Evolutionary conservation across 202 grass and related monocot species (phyloP), one percentile per base, ranked within the genome.

Genomic region (Digitaria exilis): DNA sequence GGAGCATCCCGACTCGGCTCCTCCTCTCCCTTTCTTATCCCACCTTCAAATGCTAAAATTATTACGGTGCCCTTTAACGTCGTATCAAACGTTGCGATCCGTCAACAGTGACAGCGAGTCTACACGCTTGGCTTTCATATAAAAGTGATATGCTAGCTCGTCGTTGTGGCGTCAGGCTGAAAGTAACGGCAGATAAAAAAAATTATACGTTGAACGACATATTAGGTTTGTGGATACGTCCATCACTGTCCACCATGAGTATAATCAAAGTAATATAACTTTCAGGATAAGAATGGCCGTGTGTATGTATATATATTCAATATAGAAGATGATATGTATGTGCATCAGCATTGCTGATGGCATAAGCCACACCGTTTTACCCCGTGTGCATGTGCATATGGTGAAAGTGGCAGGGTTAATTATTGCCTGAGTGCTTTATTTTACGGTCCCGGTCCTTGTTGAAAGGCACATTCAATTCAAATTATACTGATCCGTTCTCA

Each of bases 1-100:
- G n/a, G 50, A 41, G 26, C 9, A 58, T 65, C 61, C 28, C 19
- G 25, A 45, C 34, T 57, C 13, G 5, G 60, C 75, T 10, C 2
- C 80, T 39, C 37, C n/a, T n/a, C n/a, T 37, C 4, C 21, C 32
- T 69, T 60, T 50, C 30, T 43, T 49, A 82, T 90, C 77, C 73
- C 73, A 68, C 56, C 50, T 83, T 86, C 79, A 90, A 90, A 86
- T 79, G 31, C 88, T 78, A 86, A n/a, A 86, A 86, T 74, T 62
- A 86, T 85, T 29, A 54, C 73, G 9, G 9, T 6, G 11, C 15
- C 2, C 79, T 90, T 83, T 86, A 67, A 75, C 41, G 74, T 78
- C 65, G 32, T 73, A 66, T 86, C 88, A 66, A 55, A 69, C 25
- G 14, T 43, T 42, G 34, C 73, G 5, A 75, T 58, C 51, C 28